These are phyloP conservation scores for Tetrapisispora taiwanensis DNA, from an alignment of 805 yeast genomes.

Conservation along the genomic window DNA sequence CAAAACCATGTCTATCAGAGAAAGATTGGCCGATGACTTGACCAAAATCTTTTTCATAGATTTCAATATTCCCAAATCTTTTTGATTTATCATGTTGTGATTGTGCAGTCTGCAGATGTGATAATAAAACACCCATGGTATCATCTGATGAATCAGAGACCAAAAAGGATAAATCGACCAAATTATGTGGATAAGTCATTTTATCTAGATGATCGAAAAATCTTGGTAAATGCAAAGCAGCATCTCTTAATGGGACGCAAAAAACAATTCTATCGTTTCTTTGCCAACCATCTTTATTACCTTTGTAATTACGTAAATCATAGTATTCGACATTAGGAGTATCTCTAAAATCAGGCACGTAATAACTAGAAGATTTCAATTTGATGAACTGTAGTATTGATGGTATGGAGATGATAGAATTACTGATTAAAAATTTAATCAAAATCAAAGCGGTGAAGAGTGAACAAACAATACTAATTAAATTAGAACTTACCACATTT, in stretches of 20 bases:
- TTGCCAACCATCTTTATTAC: conserved; percentile 71
- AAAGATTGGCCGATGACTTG: conserved; percentile 80
- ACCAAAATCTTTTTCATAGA: conserved; percentile 86
- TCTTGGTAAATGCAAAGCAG: conserved; percentile 81
- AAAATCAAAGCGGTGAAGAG: neutral
- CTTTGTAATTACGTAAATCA: conserved; percentile 58
- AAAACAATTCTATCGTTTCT: conserved; percentile 67
- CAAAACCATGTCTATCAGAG: conserved; percentile 73
- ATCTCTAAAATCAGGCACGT: conserved; percentile 30
- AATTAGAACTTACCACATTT: neutral
- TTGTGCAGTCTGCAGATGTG: conserved; percentile 54
- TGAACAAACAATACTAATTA: conserved; percentile 1
- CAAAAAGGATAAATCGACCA: conserved; percentile 73
- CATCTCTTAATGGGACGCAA: conserved; percentile 87
- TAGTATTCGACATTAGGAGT: conserved; percentile 48
- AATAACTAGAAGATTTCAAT: conserved; percentile 14
- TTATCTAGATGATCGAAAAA: conserved; percentile 73
- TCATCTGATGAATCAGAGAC: conserved; percentile 87
- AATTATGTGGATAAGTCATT: conserved; percentile 77
- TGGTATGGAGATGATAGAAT: neutral
- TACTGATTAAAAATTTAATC: neutral
- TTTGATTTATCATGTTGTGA: conserved; percentile 46
- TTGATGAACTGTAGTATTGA: neutral
- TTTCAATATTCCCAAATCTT: conserved; percentile 77
- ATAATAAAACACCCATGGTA: conserved; percentile 60